These are phyloP conservation scores for Saccharum officinarum DNA, from an alignment of 176 grass and related monocot species.

Conservation along the genomic window DNA sequence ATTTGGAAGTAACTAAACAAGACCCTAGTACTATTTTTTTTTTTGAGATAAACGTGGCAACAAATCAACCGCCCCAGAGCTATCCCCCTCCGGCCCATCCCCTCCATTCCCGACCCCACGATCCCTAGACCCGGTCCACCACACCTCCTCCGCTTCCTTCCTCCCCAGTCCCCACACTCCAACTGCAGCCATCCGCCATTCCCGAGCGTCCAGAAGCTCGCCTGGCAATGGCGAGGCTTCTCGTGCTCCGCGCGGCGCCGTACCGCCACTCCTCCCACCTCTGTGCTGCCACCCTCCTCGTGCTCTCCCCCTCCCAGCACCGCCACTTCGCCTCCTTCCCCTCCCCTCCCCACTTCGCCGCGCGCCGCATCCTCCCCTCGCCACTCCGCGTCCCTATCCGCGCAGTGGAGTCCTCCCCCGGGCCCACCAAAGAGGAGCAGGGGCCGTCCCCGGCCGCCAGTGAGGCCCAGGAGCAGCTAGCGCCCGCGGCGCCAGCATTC, in stretches of 20 bases:
- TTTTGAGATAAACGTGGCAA: constrained; percentile 38
- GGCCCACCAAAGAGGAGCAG: constrained; percentile 47
- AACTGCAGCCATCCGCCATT: constrained; percentile 1
- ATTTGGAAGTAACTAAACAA: no score
- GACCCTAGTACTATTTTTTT: no score
- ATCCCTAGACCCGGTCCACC: constrained; percentile 32
- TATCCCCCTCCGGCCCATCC: constrained; percentile 31
- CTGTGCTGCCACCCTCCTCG: constrained; percentile 15
- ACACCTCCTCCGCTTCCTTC: not conserved
- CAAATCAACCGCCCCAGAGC: constrained; percentile 43
- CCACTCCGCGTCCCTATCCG: constrained; percentile 41
- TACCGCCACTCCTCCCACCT: constrained; percentile 41
- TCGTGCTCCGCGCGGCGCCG: constrained; percentile 52
- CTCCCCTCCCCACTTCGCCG: not conserved
- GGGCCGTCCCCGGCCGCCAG: constrained; percentile 9
- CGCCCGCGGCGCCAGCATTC: constrained; percentile 20
- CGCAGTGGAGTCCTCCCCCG: constrained; percentile 50
- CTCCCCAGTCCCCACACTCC: not conserved
- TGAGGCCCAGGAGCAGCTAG: constrained; percentile 34
- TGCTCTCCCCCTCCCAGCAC: constrained; percentile 30
- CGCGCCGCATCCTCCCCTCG: constrained; percentile 32
- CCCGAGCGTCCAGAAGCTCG: constrained; percentile 10
- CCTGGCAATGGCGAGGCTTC: constrained; percentile 61
- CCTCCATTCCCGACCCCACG: no score
- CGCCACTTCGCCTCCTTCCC: constrained; percentile 25